A percentile compares a stretch with the other conserved stretches of the same genome.
phyloP scores from a whole-genome alignment of 106 monocot genomes.

The Apostasia ramifera region DNA sequence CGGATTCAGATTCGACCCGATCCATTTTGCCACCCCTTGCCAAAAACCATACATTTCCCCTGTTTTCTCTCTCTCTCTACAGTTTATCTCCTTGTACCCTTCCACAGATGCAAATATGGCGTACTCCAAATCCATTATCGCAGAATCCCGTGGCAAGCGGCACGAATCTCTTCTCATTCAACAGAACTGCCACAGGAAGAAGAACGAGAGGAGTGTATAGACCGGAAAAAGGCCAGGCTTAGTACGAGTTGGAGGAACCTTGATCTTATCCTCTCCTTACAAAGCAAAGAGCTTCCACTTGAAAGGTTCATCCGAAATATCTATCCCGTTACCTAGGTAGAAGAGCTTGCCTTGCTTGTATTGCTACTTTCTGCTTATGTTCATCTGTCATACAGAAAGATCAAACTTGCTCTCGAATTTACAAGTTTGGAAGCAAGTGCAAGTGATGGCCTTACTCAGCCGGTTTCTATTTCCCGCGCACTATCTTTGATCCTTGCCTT shows the following conservation, averaged over 20 bases:
- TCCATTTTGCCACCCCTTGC: too few relatives aligned
- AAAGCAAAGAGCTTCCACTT: constrained; percentile 37
- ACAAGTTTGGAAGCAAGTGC: constrained; percentile 12
- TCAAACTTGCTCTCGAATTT: constrained; percentile 60
- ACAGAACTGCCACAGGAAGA: background rate
- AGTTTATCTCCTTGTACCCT: background rate
- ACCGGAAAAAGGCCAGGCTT: constrained; percentile 19
- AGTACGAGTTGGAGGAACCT: constrained; percentile 46
- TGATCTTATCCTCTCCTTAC: constrained; percentile 67
- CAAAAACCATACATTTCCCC: background rate
- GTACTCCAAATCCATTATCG: background rate
- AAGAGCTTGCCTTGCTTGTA: background rate
- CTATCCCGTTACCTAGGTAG: background rate
- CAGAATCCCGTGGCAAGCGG: constrained; percentile 9
- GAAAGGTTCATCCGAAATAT: constrained; percentile 28
- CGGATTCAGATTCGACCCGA: too few relatives aligned
- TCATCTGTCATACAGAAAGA: constrained; percentile 43
- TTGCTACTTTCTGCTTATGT: background rate
- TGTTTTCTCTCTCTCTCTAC: too few relatives aligned
- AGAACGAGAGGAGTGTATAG: background rate
- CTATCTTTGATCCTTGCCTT: constrained; percentile 34
- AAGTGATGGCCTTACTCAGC: background rate
- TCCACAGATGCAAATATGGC: constrained; percentile 7
- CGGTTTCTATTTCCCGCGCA: constrained; percentile 29
- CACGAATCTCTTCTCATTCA: constrained; percentile 1